Evolutionary conservation across 2,329 filamentous ascomycete species (phyloP), one percentile per base, ranked within the genome.

Genomic region (Fusarium lyarnte): DNA sequence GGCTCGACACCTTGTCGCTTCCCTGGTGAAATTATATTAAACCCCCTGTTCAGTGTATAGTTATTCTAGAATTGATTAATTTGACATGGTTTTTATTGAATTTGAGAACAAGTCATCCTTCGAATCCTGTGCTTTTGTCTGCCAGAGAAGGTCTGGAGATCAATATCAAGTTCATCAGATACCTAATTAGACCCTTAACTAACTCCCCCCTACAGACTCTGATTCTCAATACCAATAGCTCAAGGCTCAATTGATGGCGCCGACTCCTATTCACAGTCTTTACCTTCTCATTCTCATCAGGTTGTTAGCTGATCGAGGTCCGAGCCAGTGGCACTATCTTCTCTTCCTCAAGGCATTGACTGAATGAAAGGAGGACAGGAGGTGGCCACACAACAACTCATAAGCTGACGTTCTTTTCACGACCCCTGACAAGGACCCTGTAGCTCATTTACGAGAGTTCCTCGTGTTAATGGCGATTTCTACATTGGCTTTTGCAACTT

Each of bases 21-120:
- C 66, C 70, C 72, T 75, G 72, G 58, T 62, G 62, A 77, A 75
- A 76, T 76, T 77, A 73, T 69, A 63, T 72, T 73, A 52, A 73
- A 53, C 38, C 70, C 59, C 63, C 52, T 74, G 59, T 62, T 47
- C 23, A 52, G 45, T 36, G 36, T 51, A 45, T 49, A 29, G n/a
- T 42, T 62, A 46, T 70, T 70, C 51, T 62, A 51, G 36, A 70
- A 54, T 52, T 58, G 38, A 64, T 70, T 45, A 39, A 67, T 53
- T 36, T 36, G 19, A 38, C 67, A 66, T 29, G 38, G 54, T 39
- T 49, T 38, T 46, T 41, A 33, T 45, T 39, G 43, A 43, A 29
- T 36, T 29, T 36, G 52, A 54, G 38, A 68, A 23, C 39, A 35
- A 57, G 25, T 42, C 14, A n/a, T 47, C 9, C 13, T 31, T 33